Conservation (phyloP, 768 basidiomycete genomes). For the Boletus rubropictus region DNA sequence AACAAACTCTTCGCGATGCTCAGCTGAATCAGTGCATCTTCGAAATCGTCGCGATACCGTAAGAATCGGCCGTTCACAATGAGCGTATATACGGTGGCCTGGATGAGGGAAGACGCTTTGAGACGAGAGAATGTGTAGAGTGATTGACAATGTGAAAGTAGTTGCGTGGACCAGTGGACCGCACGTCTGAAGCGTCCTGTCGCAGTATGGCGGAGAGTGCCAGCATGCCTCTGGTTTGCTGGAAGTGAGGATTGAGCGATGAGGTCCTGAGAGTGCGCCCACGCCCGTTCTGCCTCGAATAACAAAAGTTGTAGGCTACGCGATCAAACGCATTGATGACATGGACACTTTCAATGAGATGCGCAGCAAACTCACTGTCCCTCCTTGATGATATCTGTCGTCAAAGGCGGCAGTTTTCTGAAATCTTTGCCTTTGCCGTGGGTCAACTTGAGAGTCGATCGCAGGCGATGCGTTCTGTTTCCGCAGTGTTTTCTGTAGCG, state of each 20-base stretch:
- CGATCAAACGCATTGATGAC: constrained; percentile 6
- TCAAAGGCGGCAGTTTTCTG: constrained; percentile 71
- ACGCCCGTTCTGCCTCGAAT: constrained; percentile 88
- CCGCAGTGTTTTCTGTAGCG: constrained; percentile 94
- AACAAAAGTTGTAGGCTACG: constrained; percentile 74
- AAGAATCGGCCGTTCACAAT: constrained; percentile 80
- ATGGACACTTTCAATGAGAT: background rate
- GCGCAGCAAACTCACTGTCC: constrained; percentile 62
- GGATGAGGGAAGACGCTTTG: constrained; percentile 53
- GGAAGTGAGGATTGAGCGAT: constrained; percentile 45
- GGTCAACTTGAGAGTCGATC: constrained; percentile 77
- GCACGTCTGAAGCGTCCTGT: constrained; percentile 77
- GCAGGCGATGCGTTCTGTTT: constrained; percentile 82
- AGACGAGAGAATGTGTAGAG: constrained; percentile 51
- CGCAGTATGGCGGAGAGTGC: constrained; percentile 64
- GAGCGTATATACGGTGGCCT: constrained; percentile 74
- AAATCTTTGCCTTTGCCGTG: constrained; percentile 89
- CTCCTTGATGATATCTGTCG: constrained; percentile 66
- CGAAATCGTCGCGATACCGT: constrained; percentile 69
- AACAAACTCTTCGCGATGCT: constrained; percentile 73
- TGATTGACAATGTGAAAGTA: constrained; percentile 67
- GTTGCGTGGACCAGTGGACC: constrained; percentile 69
- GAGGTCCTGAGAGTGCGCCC: constrained; percentile 85
- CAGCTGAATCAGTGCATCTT: constrained; percentile 69
- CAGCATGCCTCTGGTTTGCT: constrained; percentile 45